A percentile compares a stretch with the other conserved stretches of the same genome.
These are phyloP conservation scores for Collariella sp. DNA, from an alignment of 495 filamentous ascomycete genomes.

Conservation along the genomic window DNA sequence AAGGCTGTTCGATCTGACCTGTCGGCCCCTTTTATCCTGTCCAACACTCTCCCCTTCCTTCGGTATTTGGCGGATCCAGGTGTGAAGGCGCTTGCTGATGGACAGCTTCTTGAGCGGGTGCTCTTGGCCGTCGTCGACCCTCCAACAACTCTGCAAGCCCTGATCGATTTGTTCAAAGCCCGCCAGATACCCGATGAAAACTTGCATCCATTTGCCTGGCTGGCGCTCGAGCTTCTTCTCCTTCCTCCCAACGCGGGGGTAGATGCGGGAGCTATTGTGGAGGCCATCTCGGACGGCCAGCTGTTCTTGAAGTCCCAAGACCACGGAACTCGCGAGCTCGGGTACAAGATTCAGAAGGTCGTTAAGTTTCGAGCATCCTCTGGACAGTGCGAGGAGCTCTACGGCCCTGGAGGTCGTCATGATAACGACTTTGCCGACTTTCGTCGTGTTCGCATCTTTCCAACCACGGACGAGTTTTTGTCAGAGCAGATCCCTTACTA, in stretches of 20 bases:
- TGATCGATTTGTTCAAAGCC: slow-evolving; percentile 37
- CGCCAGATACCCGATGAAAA: slow-evolving; percentile 32
- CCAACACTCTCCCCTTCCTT: slow-evolving; percentile 28
- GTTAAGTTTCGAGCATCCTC: slow-evolving; percentile 10
- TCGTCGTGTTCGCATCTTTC: slow-evolving; percentile 54
- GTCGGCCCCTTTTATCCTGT: slow-evolving; percentile 45
- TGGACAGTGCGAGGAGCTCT: not conserved
- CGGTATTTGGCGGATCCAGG: slow-evolving; percentile 32
- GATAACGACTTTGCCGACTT: slow-evolving; percentile 66
- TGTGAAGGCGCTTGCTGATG: slow-evolving; percentile 47
- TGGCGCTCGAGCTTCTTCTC: slow-evolving; percentile 48
- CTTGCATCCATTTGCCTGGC: slow-evolving; percentile 48
- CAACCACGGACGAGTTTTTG: slow-evolving; percentile 60
- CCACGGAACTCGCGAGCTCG: slow-evolving; percentile 21
- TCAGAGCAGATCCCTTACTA: slow-evolving; percentile 53
- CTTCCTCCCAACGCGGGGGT: slow-evolving; percentile 27
- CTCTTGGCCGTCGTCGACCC: slow-evolving; percentile 48
- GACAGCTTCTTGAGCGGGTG: slow-evolving; percentile 47
- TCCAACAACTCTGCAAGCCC: slow-evolving; percentile 51
- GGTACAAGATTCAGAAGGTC: slow-evolving; percentile 24
- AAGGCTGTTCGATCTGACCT: slow-evolving; percentile 42
- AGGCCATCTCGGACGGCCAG: slow-evolving; percentile 22
- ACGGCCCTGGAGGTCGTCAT: slow-evolving; percentile 61
- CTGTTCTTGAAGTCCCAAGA: slow-evolving; percentile 27
- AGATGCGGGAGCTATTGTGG: slow-evolving; percentile 27